Evolutionary conservation across 441 rosid species (phyloP).

Genomic region (Erodium moschatum): DNA sequence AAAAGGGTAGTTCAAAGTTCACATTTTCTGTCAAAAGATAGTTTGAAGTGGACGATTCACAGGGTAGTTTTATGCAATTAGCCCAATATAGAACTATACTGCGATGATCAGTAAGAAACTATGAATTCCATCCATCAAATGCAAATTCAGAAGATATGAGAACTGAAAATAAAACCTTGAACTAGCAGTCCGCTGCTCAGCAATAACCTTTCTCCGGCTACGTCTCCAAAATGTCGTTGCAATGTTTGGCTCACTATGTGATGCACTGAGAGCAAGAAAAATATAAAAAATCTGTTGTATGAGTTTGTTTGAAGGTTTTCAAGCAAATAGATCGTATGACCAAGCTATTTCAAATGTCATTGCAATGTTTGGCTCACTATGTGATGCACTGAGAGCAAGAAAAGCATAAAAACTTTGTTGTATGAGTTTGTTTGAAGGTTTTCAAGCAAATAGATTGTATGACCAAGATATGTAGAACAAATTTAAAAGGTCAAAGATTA

Average conservation of each 20-base stretch:
- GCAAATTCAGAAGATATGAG: constrained; percentile 14
- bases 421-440: not conserved
- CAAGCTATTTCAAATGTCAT: constrained; percentile 35
- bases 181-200: constrained; percentile 96
- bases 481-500: not conserved
- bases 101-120: not conserved
- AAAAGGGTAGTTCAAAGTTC: too few relatives aligned
- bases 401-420: not conserved
- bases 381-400: constrained; percentile 56
- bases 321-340: not conserved
- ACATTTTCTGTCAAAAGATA: too few relatives aligned
- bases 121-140: not conserved
- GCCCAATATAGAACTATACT: not conserved
- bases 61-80: too few relatives aligned
- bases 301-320: not conserved
- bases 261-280: constrained; percentile 44
- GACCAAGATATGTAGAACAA: constrained; percentile 3
- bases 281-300: constrained; percentile 4
- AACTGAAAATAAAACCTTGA: constrained; percentile 56
- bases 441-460: not conserved
- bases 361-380: constrained; percentile 91
- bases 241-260: constrained; percentile 93
- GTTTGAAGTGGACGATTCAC: too few relatives aligned
- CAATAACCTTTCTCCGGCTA: constrained; percentile 91
- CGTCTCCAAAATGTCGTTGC: constrained; percentile 87